A percentile compares a stretch with the other conserved stretches of the same genome.
Evolutionary conservation across 495 filamentous ascomycete genomes (phyloP).

Genomic region (Xylaria castorea): DNA sequence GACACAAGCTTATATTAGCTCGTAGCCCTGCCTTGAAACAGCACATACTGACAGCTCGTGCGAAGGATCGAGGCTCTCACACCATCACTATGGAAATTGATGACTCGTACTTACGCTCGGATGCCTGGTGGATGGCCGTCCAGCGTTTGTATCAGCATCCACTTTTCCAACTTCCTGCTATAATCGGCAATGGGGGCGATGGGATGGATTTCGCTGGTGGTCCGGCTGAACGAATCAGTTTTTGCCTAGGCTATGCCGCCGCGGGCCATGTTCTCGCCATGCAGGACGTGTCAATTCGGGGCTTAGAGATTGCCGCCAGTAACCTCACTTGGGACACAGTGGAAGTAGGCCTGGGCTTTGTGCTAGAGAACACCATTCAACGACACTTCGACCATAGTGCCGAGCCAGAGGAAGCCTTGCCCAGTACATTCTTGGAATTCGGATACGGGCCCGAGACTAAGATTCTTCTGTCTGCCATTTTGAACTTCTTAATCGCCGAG

Average conservation of each 20-base stretch:
- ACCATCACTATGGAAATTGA: conserved; percentile 52
- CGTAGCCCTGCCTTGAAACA: conserved; percentile 55
- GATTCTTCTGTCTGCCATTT: conserved; percentile 44
- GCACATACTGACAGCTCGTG: conserved; percentile 38
- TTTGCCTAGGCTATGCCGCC: conserved; percentile 60
- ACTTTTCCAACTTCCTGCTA: conserved; percentile 38
- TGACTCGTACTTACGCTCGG: conserved; percentile 56
- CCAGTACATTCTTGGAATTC: conserved; percentile 32
- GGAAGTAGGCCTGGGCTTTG: conserved; percentile 54
- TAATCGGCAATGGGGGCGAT: conserved; percentile 29
- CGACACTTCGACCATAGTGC: conserved; percentile 37
- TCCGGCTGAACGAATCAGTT: conserved; percentile 49
- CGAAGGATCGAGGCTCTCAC: conserved; percentile 36
- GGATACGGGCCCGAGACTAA: conserved; percentile 39
- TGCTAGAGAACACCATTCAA: conserved; percentile 34
- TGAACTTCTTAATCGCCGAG: conserved; percentile 53
- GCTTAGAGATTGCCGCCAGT: conserved; percentile 53
- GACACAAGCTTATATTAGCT: conserved; percentile 59
- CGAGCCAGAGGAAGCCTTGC: conserved; percentile 31
- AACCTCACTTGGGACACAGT: conserved; percentile 62
- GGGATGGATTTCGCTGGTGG: conserved; percentile 37
- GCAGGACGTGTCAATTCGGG: conserved; percentile 48
- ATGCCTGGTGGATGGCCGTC: conserved; percentile 55
- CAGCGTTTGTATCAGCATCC: conserved; percentile 58
- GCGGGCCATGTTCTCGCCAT: conserved; percentile 58